phyloP scores from a whole-genome alignment of 768 basidiomycete genomes.

The Psilocybe subaeruginosa region DNA sequence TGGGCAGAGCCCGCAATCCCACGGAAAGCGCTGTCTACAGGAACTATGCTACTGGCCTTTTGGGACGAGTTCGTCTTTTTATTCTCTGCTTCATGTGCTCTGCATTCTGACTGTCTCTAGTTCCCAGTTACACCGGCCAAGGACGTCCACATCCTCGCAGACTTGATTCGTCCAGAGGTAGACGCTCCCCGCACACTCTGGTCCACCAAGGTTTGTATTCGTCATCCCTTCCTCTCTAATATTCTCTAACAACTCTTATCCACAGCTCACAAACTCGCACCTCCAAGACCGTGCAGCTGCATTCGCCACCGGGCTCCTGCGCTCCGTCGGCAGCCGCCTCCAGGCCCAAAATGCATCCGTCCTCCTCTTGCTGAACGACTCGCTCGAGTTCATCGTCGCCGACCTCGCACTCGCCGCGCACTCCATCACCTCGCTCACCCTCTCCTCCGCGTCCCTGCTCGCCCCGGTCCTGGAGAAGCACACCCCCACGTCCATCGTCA shows the following conservation, averaged over 20 bases:
- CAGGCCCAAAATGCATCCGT: slow-evolving; percentile 66
- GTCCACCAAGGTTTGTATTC: slow-evolving; percentile 65
- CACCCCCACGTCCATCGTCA: slow-evolving; percentile 75
- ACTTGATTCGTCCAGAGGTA: slow-evolving; percentile 68
- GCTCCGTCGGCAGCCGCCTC: slow-evolving; percentile 45
- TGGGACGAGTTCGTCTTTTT: slow-evolving; percentile 66
- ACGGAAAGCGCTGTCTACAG: slow-evolving; percentile 88
- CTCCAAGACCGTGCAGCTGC: slow-evolving; percentile 72
- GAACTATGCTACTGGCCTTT: slow-evolving; percentile 85
- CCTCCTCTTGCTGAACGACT: slow-evolving; percentile 77
- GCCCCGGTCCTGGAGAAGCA: slow-evolving; percentile 65
- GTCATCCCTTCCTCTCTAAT: not conserved
- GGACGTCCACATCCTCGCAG: slow-evolving; percentile 66
- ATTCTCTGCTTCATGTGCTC: slow-evolving; percentile 15
- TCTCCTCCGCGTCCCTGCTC: slow-evolving; percentile 63
- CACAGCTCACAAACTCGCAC: slow-evolving; percentile 73
- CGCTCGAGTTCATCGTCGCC: slow-evolving; percentile 77
- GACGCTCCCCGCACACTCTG: slow-evolving; percentile 76
- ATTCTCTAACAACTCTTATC: not conserved
- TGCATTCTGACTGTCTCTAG: slow-evolving; percentile 37
- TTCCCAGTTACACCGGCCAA: slow-evolving; percentile 75
- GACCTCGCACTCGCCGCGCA: slow-evolving; percentile 79
- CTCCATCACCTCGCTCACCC: slow-evolving; percentile 69
- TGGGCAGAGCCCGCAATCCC: slow-evolving; percentile 77
- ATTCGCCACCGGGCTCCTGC: slow-evolving; percentile 74